Base-by-base conservation (phyloP, 2,329 filamentous ascomycete genomes). In the Xylaria sp. region DNA sequence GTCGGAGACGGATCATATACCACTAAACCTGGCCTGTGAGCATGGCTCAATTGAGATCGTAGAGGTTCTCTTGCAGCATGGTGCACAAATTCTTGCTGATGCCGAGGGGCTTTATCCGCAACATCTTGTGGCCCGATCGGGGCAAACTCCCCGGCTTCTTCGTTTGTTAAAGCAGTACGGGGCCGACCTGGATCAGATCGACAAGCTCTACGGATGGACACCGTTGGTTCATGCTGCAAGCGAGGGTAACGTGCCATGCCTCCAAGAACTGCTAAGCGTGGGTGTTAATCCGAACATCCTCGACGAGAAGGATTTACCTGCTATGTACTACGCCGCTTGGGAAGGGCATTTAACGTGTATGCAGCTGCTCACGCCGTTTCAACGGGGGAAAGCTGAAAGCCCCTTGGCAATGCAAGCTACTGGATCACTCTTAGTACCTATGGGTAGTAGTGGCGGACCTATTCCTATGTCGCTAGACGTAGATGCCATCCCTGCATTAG, bases 261-360 rank as follows among this genome's bases (percentile, higher is more conserved):
- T 99, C 51, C 88, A 93, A 73, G 92, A 90, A 1, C 85, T 99
- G 4, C 85, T 99, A 11, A 89, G 93, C 62, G 89, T 92, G 71
- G 91, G 92, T 7, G 94, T 92, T 3, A 89, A 97, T 75, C 88
- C 92, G 0, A 90, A 90, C 72, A 92, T 94, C 63, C 82, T 93
- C 51, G 96, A 99, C 77, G 96, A 99, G 81, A 99, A 98, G 78
- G 91, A 90, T 17, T 86, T 98, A 4, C 93, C 94, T 2, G 94
- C 96, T 33, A 94, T 98, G 90, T 99, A 99, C 80, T 99, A 99
- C 80, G 96, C 96, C 15, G 95, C 94, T 0, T 99, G 96, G 96
- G 96, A 99, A 82, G 96, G 96, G 0, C 93, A 98, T 78, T 82
- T 98, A 63, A 92, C 95, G 76, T 98, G 96, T 82, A 97, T 99